Conservation (phyloP, 305 asterid species). For the Ruellia speciosa region DNA sequence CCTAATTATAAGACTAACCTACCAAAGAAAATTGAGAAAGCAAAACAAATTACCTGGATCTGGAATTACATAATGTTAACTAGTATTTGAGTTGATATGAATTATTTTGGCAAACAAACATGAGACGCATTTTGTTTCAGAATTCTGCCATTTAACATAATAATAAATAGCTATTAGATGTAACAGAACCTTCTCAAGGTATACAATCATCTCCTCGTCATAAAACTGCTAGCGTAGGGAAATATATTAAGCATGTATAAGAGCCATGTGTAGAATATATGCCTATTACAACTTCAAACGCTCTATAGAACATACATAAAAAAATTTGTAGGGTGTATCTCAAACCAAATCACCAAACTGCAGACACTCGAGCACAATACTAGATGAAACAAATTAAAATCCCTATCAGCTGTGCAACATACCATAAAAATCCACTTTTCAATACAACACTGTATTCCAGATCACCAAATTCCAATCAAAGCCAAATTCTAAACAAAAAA, state of each 20-base stretch:
- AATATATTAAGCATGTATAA: background rate
- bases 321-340: background rate
- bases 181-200: no score
- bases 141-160: no score
- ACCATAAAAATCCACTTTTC: background rate
- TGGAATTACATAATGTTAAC: no score
- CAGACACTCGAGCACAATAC: background rate
- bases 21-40: slow-evolving; percentile 9
- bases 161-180: no score
- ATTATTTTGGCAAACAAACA: no score
- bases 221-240: slow-evolving; percentile 6
- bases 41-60: background rate
- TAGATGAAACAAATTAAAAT: slow-evolving; percentile 6
- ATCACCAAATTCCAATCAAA: slow-evolving; percentile 10
- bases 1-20: background rate
- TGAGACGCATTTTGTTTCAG: no score
- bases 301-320: slow-evolving; percentile 3
- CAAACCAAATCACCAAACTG: slow-evolving; percentile 8
- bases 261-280: slow-evolving; percentile 6
- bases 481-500: slow-evolving; percentile 9
- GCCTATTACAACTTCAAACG: background rate
- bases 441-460: background rate
- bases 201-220: slow-evolving; percentile 8
- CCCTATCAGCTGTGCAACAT: background rate
- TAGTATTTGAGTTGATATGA: no score